Evolutionary conservation across 768 basidiomycete genomes (phyloP).

Genomic region (Glaciozyma martinii): DNA sequence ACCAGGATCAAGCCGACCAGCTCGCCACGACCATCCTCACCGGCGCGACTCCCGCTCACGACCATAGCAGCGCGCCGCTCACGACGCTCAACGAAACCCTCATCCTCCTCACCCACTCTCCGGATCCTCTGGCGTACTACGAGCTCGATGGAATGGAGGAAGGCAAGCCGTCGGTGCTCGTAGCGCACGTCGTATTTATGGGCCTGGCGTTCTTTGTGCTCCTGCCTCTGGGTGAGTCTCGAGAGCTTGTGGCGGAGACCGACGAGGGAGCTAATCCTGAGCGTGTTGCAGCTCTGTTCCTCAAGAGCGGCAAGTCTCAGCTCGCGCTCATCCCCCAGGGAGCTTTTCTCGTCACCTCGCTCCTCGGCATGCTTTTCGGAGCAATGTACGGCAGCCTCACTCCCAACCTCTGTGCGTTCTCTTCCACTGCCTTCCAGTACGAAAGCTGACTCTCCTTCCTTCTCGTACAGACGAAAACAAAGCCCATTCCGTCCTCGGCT

Average conservation of each 20-base stretch:
- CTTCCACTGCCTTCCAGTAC: neutral
- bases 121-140: conserved; percentile 73
- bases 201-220: conserved; percentile 69
- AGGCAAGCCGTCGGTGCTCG: conserved; percentile 4
- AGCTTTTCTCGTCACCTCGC: conserved; percentile 54
- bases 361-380: conserved; percentile 60
- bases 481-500: conserved; percentile 60
- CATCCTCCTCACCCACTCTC: conserved; percentile 54
- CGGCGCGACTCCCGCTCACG: no score
- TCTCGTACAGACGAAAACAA: no score
- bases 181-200: conserved; percentile 65
- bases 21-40: no score
- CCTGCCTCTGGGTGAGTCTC: conserved; percentile 47
- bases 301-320: conserved; percentile 67
- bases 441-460: no score
- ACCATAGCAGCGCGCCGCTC: no score
- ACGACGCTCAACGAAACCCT: conserved; percentile 62
- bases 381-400: conserved; percentile 67
- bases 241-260: neutral
- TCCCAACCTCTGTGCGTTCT: conserved; percentile 60
- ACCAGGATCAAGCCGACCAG: no score
- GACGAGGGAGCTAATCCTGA: neutral
- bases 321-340: conserved; percentile 53
- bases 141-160: conserved; percentile 51
- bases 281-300: conserved; percentile 54